phyloP scores from a whole-genome alignment of 257 asterid genomes.

The Gentiana straminea region DNA sequence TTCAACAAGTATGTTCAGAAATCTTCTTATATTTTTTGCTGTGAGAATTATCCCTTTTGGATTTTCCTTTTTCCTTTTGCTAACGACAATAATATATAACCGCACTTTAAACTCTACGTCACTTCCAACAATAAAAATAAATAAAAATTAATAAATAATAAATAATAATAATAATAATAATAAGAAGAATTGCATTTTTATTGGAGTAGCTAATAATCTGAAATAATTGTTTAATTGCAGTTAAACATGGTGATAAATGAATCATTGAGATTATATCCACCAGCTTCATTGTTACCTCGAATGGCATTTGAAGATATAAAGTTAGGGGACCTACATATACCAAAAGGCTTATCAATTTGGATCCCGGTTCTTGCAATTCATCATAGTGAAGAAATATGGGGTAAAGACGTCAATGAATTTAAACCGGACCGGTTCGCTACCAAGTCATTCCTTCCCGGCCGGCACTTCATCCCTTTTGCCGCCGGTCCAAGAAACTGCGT shows the following conservation, averaged over 20 bases:
- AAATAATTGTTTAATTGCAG: constrained; percentile 21
- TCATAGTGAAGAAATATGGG: constrained; percentile 77
- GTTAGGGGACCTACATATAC: constrained; percentile 68
- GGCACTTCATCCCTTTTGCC: constrained; percentile 78
- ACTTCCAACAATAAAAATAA: not conserved
- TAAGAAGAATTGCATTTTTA: no score
- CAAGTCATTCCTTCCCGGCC: constrained; percentile 35
- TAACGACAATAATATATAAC: no score
- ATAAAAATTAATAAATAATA: not conserved
- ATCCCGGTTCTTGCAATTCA: constrained; percentile 86
- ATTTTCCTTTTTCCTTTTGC: no score
- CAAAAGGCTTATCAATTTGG: constrained; percentile 89
- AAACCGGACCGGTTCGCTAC: constrained; percentile 57
- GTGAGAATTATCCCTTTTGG: no score
- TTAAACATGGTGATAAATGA: constrained; percentile 81
- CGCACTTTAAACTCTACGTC: no score
- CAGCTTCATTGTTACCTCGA: constrained; percentile 74
- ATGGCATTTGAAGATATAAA: constrained; percentile 90
- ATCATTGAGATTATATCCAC: constrained; percentile 75
- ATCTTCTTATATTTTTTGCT: no score
- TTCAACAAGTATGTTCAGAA: no score
- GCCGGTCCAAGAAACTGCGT: constrained; percentile 89
- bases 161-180: not conserved
- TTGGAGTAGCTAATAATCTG: no score
- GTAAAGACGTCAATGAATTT: constrained; percentile 74